Evolutionary conservation across 225 moss, liverwort and hornwort species (phyloP).

Genomic region (Climacium dendroides): DNA sequence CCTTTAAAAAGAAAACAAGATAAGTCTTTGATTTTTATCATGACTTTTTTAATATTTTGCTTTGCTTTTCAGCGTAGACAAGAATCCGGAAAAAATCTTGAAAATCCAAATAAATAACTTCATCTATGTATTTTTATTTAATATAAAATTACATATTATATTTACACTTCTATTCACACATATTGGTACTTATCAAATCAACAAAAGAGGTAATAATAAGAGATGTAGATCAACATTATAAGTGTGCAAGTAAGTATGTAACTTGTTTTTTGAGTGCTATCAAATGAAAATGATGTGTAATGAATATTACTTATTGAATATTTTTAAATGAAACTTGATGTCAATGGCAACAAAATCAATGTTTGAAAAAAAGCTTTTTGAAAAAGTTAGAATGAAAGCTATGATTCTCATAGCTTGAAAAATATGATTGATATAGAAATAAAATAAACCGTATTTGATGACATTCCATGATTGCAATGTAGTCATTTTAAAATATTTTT

Average conservation of each 20-base stretch:
- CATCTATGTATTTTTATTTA: background rate
- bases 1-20: background rate
- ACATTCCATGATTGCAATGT: background rate
- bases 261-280: too few relatives aligned
- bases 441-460: background rate
- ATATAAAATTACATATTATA: background rate
- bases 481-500: too few relatives aligned
- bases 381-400: too few relatives aligned
- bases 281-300: background rate
- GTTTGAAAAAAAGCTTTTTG: background rate
- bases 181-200: background rate
- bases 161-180: background rate
- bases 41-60: slow-evolving; percentile 11
- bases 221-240: background rate
- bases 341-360: background rate
- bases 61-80: slow-evolving; percentile 1
- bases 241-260: fast-evolving
- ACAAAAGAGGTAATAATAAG: background rate
- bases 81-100: background rate
- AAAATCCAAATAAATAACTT: background rate
- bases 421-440: too few relatives aligned
- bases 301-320: too few relatives aligned
- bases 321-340: background rate
- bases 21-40: slow-evolving; percentile 12
- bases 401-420: background rate